A percentile compares a stretch with the other conserved stretches of the same genome.
Conservation (phyloP, 129 eudicot species). For the Kitagawia praeruptora region DNA sequence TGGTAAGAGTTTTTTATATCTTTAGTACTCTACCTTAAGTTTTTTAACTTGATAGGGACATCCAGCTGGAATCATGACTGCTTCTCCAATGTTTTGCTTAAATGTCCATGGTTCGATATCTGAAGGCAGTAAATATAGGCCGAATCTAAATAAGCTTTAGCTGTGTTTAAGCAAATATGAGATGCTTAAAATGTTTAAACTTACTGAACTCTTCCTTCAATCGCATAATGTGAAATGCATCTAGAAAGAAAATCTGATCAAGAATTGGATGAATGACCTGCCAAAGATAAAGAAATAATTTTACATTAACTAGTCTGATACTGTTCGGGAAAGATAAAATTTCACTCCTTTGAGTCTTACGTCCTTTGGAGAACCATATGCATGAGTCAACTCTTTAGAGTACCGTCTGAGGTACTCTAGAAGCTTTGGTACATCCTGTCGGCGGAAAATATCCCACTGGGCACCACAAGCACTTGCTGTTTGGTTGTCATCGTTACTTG, state of each 20-base stretch:
- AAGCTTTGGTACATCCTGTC: constrained; percentile 86
- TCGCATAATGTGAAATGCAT: constrained; percentile 55
- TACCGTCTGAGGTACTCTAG: constrained; percentile 64
- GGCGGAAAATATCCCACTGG: constrained; percentile 81
- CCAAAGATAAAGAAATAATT: constrained; percentile 12
- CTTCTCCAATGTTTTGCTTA: constrained; percentile 77
- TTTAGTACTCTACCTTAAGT: constrained; percentile 39
- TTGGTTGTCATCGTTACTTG: constrained; percentile 26
- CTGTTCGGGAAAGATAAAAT: not conserved
- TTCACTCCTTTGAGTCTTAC: constrained; percentile 23
- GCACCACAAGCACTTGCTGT: constrained; percentile 51
- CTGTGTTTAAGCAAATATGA: not conserved
- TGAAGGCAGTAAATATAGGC: constrained; percentile 13
- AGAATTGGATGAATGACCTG: constrained; percentile 83
- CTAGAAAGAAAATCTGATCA: constrained; percentile 70
- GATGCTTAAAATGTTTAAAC: constrained; percentile 10
- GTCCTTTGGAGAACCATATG: constrained; percentile 34
- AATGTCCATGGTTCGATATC: constrained; percentile 95
- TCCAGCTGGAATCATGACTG: constrained; percentile 92
- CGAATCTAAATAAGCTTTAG: not conserved
- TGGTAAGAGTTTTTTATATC: not conserved
- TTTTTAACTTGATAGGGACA: constrained; percentile 86
- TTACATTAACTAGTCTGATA: not conserved
- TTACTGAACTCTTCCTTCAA: constrained; percentile 84
- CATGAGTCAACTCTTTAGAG: constrained; percentile 46